Conservation (phyloP, 768 basidiomycete genomes). For the Psilocybe azurescens region DNA sequence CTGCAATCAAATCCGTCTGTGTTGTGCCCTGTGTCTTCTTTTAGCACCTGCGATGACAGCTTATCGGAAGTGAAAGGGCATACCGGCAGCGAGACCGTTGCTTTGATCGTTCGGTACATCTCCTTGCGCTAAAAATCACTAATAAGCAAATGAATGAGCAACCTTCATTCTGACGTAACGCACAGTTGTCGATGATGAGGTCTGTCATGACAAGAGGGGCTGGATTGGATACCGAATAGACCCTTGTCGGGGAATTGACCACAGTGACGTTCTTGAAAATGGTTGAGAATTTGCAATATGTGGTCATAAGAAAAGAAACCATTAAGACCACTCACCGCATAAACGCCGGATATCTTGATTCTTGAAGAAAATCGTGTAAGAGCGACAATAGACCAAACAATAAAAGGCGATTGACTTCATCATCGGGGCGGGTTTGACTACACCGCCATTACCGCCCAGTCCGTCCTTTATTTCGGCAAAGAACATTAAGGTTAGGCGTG, state of each 20-base stretch:
- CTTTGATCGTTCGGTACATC: constrained; percentile 57
- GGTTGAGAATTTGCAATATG: not conserved
- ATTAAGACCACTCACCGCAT: constrained; percentile 32
- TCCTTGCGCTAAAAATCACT: constrained; percentile 47
- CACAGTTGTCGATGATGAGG: constrained; percentile 62
- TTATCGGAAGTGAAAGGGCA: not conserved
- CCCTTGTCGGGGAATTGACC: constrained; percentile 45
- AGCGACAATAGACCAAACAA: not conserved
- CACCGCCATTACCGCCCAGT: constrained; percentile 42
- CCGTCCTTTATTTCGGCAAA: constrained; percentile 38
- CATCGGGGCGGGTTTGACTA: constrained; percentile 47
- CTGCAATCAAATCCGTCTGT: constrained; percentile 56
- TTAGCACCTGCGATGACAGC: not conserved
- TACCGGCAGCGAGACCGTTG: constrained; percentile 47
- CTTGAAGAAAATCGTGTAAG: constrained; percentile 19
- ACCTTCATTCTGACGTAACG: constrained; percentile 17
- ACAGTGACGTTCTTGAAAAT: constrained; percentile 39
- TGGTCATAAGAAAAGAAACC: not conserved
- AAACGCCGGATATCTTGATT: constrained; percentile 44
- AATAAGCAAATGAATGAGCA: not conserved
- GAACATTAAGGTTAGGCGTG: not conserved
- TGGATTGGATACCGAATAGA: constrained; percentile 45
- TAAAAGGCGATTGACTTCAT: constrained; percentile 37
- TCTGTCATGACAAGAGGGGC: constrained; percentile 46
- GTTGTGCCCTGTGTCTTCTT: constrained; percentile 40